A percentile compares a stretch with the other conserved stretches of the same genome.
These are phyloP conservation scores for Mycena indigotica DNA, from an alignment of 768 basidiomycete species.

Conservation along the genomic window DNA sequence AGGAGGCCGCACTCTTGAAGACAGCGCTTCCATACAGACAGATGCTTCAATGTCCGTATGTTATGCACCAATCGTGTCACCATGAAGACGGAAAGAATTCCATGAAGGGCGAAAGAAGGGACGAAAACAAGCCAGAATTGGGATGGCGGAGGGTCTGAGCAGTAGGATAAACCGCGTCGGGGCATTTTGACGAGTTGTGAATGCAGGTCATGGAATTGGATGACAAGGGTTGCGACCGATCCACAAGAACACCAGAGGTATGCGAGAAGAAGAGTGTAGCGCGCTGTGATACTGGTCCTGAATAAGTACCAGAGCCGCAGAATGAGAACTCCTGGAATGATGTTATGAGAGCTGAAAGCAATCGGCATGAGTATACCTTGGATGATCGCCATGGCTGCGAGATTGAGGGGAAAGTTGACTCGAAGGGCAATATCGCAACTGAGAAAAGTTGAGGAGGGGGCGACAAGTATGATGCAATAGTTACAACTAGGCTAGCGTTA, in stretches of 20 bases:
- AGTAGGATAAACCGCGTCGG: conserved; percentile 11
- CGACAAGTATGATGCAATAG: background rate
- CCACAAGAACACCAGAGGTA: conserved; percentile 16
- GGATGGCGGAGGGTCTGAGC: conserved; percentile 19
- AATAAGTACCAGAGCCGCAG: conserved; percentile 22
- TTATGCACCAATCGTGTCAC: conserved; percentile 14
- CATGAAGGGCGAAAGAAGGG: conserved; percentile 19
- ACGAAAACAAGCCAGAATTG: conserved; percentile 22
- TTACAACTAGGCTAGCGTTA: conserved; percentile 17
- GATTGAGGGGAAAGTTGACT: conserved; percentile 21
- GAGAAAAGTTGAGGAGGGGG: background rate
- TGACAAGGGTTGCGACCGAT: conserved; percentile 2
- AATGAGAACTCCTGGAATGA: conserved; percentile 16
- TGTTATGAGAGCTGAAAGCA: background rate
- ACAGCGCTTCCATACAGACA: conserved; percentile 13
- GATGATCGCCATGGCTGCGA: conserved; percentile 17
- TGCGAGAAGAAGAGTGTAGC: conserved; percentile 12
- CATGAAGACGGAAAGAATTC: conserved; percentile 21
- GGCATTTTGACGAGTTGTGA: conserved; percentile 19
- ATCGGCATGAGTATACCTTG: conserved; percentile 8
- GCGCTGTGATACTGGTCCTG: conserved; percentile 2
- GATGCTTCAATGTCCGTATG: conserved; percentile 14
- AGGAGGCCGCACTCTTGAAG: conserved; percentile 9
- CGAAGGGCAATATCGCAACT: conserved; percentile 22
- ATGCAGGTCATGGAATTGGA: conserved; percentile 16